These are phyloP conservation scores for Paramecium sexaurelia DNA, from an alignment of 73 alveolate species.

Conservation along the genomic window DNA sequence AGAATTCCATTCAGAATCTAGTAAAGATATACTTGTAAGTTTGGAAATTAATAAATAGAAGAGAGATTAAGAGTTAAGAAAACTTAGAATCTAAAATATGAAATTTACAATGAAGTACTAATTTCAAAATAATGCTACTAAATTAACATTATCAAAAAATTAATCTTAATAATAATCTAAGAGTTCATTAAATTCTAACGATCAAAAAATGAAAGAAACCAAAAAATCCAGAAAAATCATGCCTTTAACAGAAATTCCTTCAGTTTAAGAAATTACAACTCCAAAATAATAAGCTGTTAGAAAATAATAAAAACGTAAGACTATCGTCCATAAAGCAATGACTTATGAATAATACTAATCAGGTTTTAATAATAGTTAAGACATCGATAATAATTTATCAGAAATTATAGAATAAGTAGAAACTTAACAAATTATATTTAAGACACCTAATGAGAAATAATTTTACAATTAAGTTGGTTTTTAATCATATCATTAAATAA, in stretches of 20 bases:
- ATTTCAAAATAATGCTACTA: neutral
- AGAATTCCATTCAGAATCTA: neutral
- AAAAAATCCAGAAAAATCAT: neutral
- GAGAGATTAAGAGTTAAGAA: neutral
- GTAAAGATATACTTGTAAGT: neutral
- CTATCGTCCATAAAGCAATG: neutral
- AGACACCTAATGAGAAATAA: neutral
- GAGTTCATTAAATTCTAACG: neutral
- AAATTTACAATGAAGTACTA: neutral
- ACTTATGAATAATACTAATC: neutral
- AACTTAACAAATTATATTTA: neutral
- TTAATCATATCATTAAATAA: neutral
- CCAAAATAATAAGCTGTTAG: neutral
- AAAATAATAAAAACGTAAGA: neutral
- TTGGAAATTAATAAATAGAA: neutral
- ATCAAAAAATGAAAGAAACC: neutral
- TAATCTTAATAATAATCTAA: neutral
- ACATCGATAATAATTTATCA: neutral
- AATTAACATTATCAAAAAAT: neutral
- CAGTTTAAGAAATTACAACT: neutral
- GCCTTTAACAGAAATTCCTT: neutral
- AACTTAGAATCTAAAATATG: neutral
- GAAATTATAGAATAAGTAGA: neutral
- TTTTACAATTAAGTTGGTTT: neutral
- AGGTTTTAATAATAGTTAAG: neutral